phyloP scores from a whole-genome alignment of 2,329 filamentous ascomycete genomes.

The Xylaria polymorpha region DNA sequence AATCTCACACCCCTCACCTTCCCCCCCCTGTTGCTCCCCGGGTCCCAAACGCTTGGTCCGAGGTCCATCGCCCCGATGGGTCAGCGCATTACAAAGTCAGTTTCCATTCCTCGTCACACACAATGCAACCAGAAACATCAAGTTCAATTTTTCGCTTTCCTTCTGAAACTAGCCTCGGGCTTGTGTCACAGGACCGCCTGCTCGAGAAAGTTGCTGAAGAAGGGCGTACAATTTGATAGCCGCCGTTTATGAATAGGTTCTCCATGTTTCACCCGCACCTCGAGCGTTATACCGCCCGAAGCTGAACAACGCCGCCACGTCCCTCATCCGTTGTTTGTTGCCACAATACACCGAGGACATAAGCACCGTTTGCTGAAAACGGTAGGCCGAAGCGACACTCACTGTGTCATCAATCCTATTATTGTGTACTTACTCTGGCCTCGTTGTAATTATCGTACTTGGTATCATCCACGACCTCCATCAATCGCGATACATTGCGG shows the following conservation, averaged over 20 bases:
- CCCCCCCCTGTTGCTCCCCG: conserved; percentile 17
- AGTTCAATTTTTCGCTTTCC: conserved; percentile 4
- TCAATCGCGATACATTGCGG: not conserved
- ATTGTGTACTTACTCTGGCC: not conserved
- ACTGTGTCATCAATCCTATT: not conserved
- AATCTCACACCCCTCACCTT: conserved; percentile 2
- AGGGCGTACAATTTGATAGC: not conserved
- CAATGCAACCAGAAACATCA: conserved; percentile 13
- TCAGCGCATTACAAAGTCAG: conserved; percentile 28
- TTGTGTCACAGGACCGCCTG: not conserved
- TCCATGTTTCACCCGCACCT: conserved; percentile 6
- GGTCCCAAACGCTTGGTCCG: conserved; percentile 33
- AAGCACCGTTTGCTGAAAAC: conserved; percentile 18
- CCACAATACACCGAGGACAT: not conserved
- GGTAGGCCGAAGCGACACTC: conserved; percentile 28
- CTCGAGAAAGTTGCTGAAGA: not conserved
- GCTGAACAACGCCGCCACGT: conserved; percentile 20
- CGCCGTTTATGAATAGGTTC: conserved; percentile 7
- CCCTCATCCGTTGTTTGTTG: conserved; percentile 7
- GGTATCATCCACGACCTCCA: too few species aligned
- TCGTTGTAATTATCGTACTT: not conserved
- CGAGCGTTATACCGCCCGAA: conserved; percentile 16
- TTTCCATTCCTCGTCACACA: conserved; percentile 4
- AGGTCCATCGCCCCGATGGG: conserved; percentile 13
- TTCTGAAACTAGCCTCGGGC: conserved; percentile 13